Percentiles rank a stretch among this genome's conserved stretches.
Evolutionary conservation across 1,139 yeast species (phyloP).

Genomic region (Blastobotrys proliferans): DNA sequence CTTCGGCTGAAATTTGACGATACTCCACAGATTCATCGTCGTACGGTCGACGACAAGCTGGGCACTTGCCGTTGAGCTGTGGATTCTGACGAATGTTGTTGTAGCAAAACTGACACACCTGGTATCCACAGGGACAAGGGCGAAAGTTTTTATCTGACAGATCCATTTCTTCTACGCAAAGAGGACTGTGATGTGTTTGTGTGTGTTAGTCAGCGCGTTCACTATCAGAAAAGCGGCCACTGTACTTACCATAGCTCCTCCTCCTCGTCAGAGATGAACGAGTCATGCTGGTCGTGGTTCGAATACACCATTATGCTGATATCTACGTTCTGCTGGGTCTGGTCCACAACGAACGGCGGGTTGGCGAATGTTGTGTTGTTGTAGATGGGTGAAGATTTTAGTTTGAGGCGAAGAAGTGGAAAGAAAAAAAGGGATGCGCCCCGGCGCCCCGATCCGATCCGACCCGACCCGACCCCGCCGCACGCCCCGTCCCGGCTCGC

Average conservation of each 20-base stretch:
- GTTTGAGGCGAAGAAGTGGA: neutral
- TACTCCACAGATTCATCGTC: slow-evolving; percentile 93
- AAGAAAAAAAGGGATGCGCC: neutral
- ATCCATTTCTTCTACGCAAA: slow-evolving; percentile 97
- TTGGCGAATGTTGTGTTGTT: slow-evolving; percentile 1
- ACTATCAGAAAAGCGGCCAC: slow-evolving; percentile 46
- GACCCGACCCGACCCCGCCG: too few relatives aligned
- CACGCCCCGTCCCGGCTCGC: too few relatives aligned
- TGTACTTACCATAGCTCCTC: slow-evolving; percentile 74
- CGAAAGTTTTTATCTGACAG: slow-evolving; percentile 92
- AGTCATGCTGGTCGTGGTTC: slow-evolving; percentile 35
- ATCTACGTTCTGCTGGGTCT: neutral
- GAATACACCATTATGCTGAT: neutral
- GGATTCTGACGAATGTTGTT: slow-evolving; percentile 95
- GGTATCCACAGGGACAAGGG: slow-evolving; percentile 99
- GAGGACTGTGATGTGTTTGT: slow-evolving; percentile 47
- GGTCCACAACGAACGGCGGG: neutral
- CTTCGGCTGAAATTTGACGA: slow-evolving; percentile 78
- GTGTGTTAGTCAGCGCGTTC: neutral
- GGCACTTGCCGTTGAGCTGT: slow-evolving; percentile 92
- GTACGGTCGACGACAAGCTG: slow-evolving; percentile 93
- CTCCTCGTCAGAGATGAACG: slow-evolving; percentile 72
- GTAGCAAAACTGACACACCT: slow-evolving; percentile 96
- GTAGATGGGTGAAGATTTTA: neutral
- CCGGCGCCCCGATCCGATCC: slow-evolving; percentile 1